These are phyloP conservation scores for Melaleuca alternifolia DNA, from an alignment of 345 rosid species.

Conservation along the genomic window DNA sequence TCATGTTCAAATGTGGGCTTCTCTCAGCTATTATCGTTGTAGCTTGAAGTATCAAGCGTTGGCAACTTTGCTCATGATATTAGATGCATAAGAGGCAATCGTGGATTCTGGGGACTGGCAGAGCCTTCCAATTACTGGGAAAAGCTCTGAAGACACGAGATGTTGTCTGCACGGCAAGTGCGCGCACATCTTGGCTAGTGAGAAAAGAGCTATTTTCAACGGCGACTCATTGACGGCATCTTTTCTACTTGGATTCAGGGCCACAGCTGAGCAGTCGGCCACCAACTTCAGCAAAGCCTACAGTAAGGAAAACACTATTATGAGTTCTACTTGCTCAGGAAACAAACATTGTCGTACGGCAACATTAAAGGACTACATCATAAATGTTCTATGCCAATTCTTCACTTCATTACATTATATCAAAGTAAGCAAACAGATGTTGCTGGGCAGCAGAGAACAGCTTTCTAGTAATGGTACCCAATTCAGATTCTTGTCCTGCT, in stretches of 20 bases:
- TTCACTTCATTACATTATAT: not conserved
- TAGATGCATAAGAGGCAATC: constrained; percentile 76
- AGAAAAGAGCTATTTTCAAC: constrained; percentile 80
- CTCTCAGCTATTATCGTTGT: not conserved
- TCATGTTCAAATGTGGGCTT: not conserved
- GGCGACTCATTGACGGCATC: constrained; percentile 75
- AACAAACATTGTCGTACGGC: not conserved
- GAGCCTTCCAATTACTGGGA: constrained; percentile 62
- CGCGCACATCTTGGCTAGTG: constrained; percentile 86
- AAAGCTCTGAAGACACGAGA: constrained; percentile 66
- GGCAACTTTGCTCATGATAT: constrained; percentile 53
- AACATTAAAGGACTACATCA: not conserved
- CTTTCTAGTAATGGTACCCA: not conserved
- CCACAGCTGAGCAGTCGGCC: constrained; percentile 54
- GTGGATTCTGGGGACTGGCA: constrained; percentile 78
- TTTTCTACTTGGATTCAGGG: constrained; percentile 65
- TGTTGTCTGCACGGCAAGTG: constrained; percentile 67
- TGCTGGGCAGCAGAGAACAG: not conserved
- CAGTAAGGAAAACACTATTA: constrained; percentile 1
- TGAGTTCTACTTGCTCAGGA: not conserved
- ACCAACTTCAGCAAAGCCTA: constrained; percentile 80
- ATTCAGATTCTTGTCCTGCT: not conserved
- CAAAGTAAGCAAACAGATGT: not conserved
- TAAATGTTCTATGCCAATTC: not conserved
- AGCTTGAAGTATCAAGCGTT: constrained; percentile 21